Evolutionary conservation across 768 basidiomycete species (phyloP).

Genomic region (Amanita polypyramis): DNA sequence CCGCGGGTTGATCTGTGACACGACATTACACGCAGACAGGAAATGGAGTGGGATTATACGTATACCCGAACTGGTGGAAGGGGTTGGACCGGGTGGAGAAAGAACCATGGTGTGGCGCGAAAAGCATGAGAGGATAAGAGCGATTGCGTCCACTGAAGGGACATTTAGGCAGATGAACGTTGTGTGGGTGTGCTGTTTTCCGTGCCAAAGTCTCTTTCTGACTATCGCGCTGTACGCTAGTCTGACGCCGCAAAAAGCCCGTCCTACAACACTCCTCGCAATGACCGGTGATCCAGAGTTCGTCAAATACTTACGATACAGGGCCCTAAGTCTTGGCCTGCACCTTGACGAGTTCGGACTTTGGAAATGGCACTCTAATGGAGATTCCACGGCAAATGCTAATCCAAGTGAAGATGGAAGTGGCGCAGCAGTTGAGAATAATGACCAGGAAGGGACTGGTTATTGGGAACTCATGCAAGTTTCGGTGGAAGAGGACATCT

Average conservation of each 20-base stretch:
- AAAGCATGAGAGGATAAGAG: slow-evolving; percentile 10
- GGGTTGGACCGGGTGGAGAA: slow-evolving; percentile 11
- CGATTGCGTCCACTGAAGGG: slow-evolving; percentile 22
- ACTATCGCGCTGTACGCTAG: slow-evolving; percentile 14
- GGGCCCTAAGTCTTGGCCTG: slow-evolving; percentile 35
- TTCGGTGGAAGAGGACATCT: slow-evolving; percentile 33
- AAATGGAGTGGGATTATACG: slow-evolving; percentile 46
- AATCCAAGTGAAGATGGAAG: slow-evolving; percentile 2
- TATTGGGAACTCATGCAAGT: slow-evolving; percentile 38
- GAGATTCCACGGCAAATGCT: not conserved
- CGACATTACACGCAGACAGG: slow-evolving; percentile 18
- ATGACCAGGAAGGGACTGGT: slow-evolving; percentile 14
- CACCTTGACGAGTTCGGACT: slow-evolving; percentile 53
- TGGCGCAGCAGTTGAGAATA: not conserved
- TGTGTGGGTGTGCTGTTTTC: slow-evolving; percentile 19
- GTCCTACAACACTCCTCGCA: slow-evolving; percentile 40
- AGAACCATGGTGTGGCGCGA: slow-evolving; percentile 8
- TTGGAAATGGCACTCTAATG: slow-evolving; percentile 40
- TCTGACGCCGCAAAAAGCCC: slow-evolving; percentile 35
- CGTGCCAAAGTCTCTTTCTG: not conserved
- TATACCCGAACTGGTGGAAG: slow-evolving; percentile 26
- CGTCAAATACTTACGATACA: slow-evolving; percentile 25
- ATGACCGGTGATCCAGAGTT: slow-evolving; percentile 50
- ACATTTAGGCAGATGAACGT: slow-evolving; percentile 28
- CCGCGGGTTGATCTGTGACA: slow-evolving; percentile 33